Evolutionary conservation across 1,139 yeast species (phyloP), one percentile per base, ranked within the genome.

Genomic region (Yamadazyma atlantica): DNA sequence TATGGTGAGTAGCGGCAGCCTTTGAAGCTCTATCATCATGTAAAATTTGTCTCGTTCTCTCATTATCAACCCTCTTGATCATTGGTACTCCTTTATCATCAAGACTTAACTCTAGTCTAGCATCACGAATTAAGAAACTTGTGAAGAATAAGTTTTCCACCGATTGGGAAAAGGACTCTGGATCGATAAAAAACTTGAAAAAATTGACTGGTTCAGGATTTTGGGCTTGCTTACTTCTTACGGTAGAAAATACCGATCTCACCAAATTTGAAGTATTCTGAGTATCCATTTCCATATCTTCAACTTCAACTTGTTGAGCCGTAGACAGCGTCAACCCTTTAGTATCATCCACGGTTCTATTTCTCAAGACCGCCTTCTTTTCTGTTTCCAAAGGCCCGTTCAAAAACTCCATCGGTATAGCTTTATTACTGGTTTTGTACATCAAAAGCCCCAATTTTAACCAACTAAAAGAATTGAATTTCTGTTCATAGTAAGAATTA

Each of bases 61-160:
- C 29, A 19, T n/a, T 24, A 34, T 48, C 53, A 40, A 55, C 41
- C 48, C 57, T 31, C 32, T 50, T 33, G 1, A 71, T 52, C 46
- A 58, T 56, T 0, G 75, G 75, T 17, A 58, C 48, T 2, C 63
- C 87, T 29, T 74, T 64, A 3, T 62, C 85, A 32, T 73, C 66
- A 2, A 67, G 69, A 29, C 60, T 73, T 26, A 88, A 51, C 29
- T 68, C 64, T 22, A 88, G 58, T 48, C 72, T 77, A 1, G 87
- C 90, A 51, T 86, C 95, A 51, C 82, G 78, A 4, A 88, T 75
- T 35, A 90, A 64, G 53, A 89, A 89, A 56, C 95, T 85, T 1
- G 86, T 73, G 53, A 82, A 85, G 54, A 89, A 90, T 48, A 90
- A 62, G 54, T 87, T 88, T 54, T 90, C 97, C 4, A 89, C 80